phyloP scores from a whole-genome alignment of 441 rosid species.

The Erysimum cheiri region DNA sequence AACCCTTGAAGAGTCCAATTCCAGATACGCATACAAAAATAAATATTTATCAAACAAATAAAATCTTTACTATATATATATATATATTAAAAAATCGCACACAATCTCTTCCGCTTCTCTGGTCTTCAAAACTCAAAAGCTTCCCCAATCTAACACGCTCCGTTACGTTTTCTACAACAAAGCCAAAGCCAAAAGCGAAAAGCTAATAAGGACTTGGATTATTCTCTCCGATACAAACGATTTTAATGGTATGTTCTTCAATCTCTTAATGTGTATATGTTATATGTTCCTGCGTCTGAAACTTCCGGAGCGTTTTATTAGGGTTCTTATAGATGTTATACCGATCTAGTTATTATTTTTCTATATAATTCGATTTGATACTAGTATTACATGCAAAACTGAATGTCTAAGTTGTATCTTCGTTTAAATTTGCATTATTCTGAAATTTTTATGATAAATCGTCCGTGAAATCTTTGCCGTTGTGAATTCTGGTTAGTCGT shows the following conservation, averaged over 20 bases:
- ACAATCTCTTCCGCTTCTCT: slow-evolving; percentile 34
- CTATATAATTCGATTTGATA: neutral
- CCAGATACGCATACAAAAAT: neutral
- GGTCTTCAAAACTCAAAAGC: slow-evolving; percentile 39
- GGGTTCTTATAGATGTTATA: slow-evolving; percentile 13
- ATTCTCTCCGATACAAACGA: no score
- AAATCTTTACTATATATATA: slow-evolving; percentile 18
- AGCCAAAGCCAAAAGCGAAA: neutral
- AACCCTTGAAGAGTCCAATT: slow-evolving; percentile 1
- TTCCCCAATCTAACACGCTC: slow-evolving; percentile 8
- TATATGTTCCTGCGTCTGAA: slow-evolving; percentile 5
- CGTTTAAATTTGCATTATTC: neutral
- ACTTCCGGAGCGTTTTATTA: neutral
- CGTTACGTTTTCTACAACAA: slow-evolving; percentile 30
- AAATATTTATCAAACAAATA: neutral
- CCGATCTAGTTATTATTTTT: neutral
- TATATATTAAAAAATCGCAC: slow-evolving; percentile 10
- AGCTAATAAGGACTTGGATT: no score
- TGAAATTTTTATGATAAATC: no score
- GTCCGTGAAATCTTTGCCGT: no score
- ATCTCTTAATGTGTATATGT: slow-evolving; percentile 6
- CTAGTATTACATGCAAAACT: slow-evolving; percentile 1
- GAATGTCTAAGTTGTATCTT: neutral
- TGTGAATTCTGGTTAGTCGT: slow-evolving; percentile 32
- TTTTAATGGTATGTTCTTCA: slow-evolving; percentile 37